Percentiles rank a stretch among this genome's conserved stretches.
Conservation (phyloP, 768 basidiomycete genomes). For the Polyporus arcularius region DNA sequence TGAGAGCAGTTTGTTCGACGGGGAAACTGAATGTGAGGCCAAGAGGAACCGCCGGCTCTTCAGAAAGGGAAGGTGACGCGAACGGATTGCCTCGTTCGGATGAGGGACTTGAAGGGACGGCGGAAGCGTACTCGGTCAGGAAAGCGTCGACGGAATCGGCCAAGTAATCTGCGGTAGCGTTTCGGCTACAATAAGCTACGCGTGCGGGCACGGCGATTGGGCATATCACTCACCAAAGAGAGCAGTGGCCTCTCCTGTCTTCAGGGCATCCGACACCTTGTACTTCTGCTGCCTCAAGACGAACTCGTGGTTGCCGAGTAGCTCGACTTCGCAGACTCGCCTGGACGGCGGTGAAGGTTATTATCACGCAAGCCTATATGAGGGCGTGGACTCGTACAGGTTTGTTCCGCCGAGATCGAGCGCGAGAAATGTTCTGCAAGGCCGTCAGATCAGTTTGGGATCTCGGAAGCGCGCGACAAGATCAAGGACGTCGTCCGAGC, state of each 20-base stretch:
- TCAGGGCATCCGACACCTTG: conserved; percentile 90
- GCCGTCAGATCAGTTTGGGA: neutral
- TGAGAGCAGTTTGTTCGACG: conserved; percentile 93
- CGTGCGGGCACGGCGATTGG: neutral
- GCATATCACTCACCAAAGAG: conserved; percentile 68
- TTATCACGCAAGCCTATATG: neutral
- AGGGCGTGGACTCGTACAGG: conserved; percentile 58
- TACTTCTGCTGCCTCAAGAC: conserved; percentile 93
- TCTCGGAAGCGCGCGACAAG: neutral
- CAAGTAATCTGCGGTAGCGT: conserved; percentile 52
- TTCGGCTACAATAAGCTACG: conserved; percentile 1
- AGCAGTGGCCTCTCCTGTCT: conserved; percentile 85
- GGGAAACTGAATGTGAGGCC: conserved; percentile 98
- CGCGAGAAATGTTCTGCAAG: conserved; percentile 85
- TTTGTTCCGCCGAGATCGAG: conserved; percentile 98
- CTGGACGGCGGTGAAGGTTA: conserved; percentile 38
- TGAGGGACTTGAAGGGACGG: conserved; percentile 19
- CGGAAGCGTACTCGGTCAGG: conserved; percentile 56
- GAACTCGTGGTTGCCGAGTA: conserved; percentile 91
- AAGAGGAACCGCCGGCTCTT: conserved; percentile 51
- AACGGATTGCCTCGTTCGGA: conserved; percentile 23
- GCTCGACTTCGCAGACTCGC: conserved; percentile 90
- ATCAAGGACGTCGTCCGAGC: too few relatives aligned
- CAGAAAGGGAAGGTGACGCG: conserved; percentile 18
- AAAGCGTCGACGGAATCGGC: conserved; percentile 97